phyloP scores from a whole-genome alignment of 2,329 filamentous ascomycete genomes.

The Scytalidium sp. region DNA sequence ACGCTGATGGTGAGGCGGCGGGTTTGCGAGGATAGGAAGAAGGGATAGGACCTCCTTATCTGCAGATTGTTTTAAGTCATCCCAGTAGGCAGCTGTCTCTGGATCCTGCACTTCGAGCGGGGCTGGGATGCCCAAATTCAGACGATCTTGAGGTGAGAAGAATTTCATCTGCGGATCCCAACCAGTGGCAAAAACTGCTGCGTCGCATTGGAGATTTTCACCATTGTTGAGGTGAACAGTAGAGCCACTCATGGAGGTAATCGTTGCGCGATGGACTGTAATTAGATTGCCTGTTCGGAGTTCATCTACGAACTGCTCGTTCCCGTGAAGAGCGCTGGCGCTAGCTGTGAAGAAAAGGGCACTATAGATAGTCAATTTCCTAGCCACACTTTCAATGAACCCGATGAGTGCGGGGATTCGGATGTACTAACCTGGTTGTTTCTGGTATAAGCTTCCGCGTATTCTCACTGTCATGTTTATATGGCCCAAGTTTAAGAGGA shows the following conservation, averaged over 20 bases:
- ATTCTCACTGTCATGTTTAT: constrained; percentile 8
- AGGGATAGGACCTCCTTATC: background rate
- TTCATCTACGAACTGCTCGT: constrained; percentile 9
- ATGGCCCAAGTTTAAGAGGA: constrained; percentile 7
- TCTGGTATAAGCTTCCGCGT: constrained; percentile 10
- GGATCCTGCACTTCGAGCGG: constrained; percentile 3
- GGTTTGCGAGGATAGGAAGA: constrained; percentile 7
- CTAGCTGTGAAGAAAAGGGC: constrained; percentile 9
- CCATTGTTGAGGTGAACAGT: constrained; percentile 4
- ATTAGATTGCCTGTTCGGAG: constrained; percentile 9
- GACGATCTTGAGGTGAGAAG: constrained; percentile 2
- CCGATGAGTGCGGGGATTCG: too few species aligned
- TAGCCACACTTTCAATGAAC: too few species aligned
- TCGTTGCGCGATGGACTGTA: constrained; percentile 11
- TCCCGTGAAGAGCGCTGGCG: constrained; percentile 8
- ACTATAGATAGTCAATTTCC: background rate
- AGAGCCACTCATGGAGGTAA: constrained; percentile 7
- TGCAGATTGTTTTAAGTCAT: background rate
- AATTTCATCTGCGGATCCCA: constrained; percentile 7
- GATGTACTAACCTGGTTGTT: constrained; percentile 6
- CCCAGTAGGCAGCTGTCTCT: constrained; percentile 2
- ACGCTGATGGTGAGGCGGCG: constrained; percentile 3
- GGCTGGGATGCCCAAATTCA: constrained; percentile 5
- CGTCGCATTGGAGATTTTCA: constrained; percentile 3
- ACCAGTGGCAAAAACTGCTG: constrained; percentile 11